Conservation (phyloP, 345 rosid species). For the Rhodomyrtus tomentosa region DNA sequence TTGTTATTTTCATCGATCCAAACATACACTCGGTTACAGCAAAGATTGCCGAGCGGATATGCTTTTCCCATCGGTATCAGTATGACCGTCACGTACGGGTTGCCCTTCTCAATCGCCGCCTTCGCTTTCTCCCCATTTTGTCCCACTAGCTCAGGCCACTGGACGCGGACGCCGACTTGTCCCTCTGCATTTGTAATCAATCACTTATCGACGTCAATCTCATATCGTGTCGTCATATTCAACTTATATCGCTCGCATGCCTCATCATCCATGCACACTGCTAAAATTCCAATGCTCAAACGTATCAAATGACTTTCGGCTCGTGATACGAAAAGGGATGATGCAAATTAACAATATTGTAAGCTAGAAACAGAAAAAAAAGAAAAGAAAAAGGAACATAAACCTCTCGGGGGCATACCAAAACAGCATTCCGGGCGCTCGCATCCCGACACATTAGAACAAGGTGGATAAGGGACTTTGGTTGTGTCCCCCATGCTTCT, state of each 20-base stretch:
- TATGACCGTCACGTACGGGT: neutral
- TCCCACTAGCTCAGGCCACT: too few relatives aligned
- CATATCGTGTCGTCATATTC: neutral
- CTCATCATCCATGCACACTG: neutral
- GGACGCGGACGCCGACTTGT: too few relatives aligned
- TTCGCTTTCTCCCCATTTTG: neutral
- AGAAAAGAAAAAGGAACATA: neutral
- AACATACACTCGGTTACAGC: too few relatives aligned
- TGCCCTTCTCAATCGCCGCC: neutral
- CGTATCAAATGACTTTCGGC: neutral
- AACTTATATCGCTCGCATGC: neutral
- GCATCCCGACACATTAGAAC: neutral
- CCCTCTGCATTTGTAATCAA: neutral
- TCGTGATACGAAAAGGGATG: neutral
- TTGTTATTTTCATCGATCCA: too few relatives aligned
- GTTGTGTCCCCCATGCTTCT: neutral
- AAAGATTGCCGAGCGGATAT: too few relatives aligned
- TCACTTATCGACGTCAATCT: neutral
- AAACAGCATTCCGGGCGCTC: neutral
- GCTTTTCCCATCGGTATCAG: too few relatives aligned
- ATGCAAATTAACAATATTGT: neutral
- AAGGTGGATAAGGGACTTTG: neutral
- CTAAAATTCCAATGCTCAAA: neutral
- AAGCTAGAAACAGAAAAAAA: neutral
- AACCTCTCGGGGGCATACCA: neutral